Base-by-base conservation (phyloP, 306 rosid genomes). In the Astragalus membranaceus region DNA sequence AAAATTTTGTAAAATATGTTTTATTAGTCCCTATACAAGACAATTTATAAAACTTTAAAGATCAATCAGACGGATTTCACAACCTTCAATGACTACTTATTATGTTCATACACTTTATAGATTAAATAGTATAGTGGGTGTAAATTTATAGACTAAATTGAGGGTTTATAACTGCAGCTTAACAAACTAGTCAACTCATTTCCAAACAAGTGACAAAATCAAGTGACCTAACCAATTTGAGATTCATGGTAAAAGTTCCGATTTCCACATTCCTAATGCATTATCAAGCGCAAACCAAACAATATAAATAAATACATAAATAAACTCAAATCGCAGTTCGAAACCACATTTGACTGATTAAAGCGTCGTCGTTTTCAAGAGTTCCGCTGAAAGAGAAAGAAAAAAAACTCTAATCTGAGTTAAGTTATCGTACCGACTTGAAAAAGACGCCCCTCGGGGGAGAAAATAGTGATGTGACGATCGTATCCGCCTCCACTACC, bases 401-500 rank as follows among this genome's bases (percentile, higher is more conserved):
- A n/a, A 58, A 58, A 36, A 59, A 13, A 5, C 8, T 14, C 14
- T 37, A 33, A 33, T 33, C 37, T 5, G 8, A 10, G 48, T 59
- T 36, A 61, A 39, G 6, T 23, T 42, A 42, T 20, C 85, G 39
- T 73, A 88, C 92, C 89, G 0, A 81, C 82, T 83, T 85, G 99
- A 62, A 95, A 95, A 41, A 95, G 88, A 62, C 99, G 97, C 3
- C 97, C 99, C 63, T 95, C 99, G 0, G 99, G 99, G 9, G 99
- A 95, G 92, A 94, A 95, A 58, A 95, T 95, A 10, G 99, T 95
- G 77, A 95, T 95, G 76, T 95, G 99, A 47, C 99, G 97, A 57
- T 95, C 97, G 49, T 95, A 95, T 13, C 99, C 97, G 10, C 96
- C 99, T 77, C 99, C 99, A 32, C 99, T 95, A 60, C 97, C 92